Conservation (phyloP, 2,329 filamentous ascomycete genomes). For the Ramularia collo-cygni region DNA sequence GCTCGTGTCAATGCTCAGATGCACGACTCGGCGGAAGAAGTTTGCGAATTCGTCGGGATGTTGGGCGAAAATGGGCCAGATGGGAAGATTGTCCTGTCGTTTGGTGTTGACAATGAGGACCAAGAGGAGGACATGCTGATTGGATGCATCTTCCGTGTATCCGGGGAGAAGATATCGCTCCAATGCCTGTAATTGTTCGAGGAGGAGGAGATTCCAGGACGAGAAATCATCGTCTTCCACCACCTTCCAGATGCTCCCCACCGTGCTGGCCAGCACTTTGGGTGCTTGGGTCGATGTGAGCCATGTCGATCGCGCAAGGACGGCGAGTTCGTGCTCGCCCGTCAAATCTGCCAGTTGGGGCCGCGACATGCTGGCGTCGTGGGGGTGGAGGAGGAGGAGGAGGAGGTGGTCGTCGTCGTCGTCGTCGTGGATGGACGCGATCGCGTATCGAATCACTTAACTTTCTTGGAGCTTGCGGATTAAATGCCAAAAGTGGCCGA, state of each 20-base stretch:
- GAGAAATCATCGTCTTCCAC: slow-evolving; percentile 76
- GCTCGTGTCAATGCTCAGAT: slow-evolving; percentile 62
- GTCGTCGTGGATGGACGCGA: not conserved
- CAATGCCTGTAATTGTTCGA: slow-evolving; percentile 85
- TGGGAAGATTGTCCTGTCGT: slow-evolving; percentile 74
- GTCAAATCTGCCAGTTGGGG: slow-evolving; percentile 63
- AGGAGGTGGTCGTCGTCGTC: too few species aligned
- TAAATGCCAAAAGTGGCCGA: not conserved
- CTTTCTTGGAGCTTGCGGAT: not conserved
- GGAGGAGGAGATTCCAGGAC: slow-evolving; percentile 66
- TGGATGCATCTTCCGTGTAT: slow-evolving; percentile 72
- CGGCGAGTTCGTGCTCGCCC: slow-evolving; percentile 57
- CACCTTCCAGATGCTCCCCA: slow-evolving; percentile 86
- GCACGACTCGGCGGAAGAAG: slow-evolving; percentile 82
- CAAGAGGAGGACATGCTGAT: slow-evolving; percentile 84
- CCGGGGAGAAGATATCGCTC: slow-evolving; percentile 95
- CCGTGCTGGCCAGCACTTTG: slow-evolving; percentile 69
- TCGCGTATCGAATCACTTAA: not conserved
- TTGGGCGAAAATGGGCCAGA: slow-evolving; percentile 78
- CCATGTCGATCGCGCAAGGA: slow-evolving; percentile 81
- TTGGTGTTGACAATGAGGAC: slow-evolving; percentile 83
- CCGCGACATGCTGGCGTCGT: slow-evolving; percentile 34
- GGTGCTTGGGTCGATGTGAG: slow-evolving; percentile 56
- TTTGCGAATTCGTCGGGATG: slow-evolving; percentile 75
- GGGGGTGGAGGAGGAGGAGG: too few species aligned